Conservation (phyloP, 306 rosid genomes). For the Citrullus mucosospermus region DNA sequence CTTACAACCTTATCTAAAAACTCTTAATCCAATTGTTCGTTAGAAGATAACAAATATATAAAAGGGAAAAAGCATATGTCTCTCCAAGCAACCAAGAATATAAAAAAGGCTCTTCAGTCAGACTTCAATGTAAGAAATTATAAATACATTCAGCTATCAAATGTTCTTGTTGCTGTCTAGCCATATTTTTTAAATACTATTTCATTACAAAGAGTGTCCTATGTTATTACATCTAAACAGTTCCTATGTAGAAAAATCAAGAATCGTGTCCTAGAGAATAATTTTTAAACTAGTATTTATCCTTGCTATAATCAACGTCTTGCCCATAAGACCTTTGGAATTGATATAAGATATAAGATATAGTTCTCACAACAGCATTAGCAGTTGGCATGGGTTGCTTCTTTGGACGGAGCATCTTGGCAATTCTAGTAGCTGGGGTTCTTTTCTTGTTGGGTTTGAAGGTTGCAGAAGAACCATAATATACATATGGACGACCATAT, state of each 20-base stretch:
- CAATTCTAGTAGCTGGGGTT: constrained; percentile 63
- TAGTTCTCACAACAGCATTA: constrained; percentile 16
- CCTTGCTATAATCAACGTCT: background rate
- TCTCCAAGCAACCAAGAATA: background rate
- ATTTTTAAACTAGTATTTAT: background rate
- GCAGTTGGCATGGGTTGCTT: constrained; percentile 16
- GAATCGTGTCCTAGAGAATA: background rate
- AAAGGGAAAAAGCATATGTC: background rate
- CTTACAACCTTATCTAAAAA: background rate
- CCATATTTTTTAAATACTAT: background rate
- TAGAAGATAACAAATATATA: background rate
- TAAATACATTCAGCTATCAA: background rate
- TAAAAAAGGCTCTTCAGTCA: background rate
- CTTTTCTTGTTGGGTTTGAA: constrained; percentile 35
- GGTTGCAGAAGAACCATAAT: background rate
- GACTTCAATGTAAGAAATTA: background rate
- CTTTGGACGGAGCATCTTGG: constrained; percentile 30
- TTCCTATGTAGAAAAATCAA: background rate
- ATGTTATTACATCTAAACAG: background rate
- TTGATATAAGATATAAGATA: background rate
- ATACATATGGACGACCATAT: constrained; percentile 34
- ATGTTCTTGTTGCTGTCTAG: background rate
- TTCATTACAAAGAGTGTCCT: background rate
- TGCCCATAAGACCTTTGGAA: background rate
- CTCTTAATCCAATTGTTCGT: background rate